Percentiles rank a stretch among this genome's conserved stretches.
Evolutionary conservation across 108 stramenopile genomes (phyloP).

Genomic region (Bacterosira constricta): DNA sequence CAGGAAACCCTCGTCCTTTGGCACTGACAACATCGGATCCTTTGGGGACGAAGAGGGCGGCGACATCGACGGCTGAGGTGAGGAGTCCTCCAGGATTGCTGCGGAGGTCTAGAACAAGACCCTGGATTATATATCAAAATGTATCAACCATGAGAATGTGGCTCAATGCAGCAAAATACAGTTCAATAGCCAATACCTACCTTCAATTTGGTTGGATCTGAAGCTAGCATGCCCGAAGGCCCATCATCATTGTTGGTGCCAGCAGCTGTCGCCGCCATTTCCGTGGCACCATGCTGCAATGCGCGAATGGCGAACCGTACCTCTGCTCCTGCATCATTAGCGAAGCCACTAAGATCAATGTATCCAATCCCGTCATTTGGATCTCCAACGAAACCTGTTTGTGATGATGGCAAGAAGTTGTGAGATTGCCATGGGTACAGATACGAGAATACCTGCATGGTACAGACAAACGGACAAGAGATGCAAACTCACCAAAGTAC

Average conservation of each 20-base stretch:
- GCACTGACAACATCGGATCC: constrained; percentile 92
- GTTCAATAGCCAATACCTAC: constrained; percentile 13
- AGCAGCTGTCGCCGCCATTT: constrained; percentile 49
- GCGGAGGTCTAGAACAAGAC: constrained; percentile 90
- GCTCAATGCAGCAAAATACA: neutral
- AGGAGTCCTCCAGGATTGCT: constrained; percentile 97
- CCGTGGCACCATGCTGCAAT: constrained; percentile 66
- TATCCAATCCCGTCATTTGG: constrained; percentile 90
- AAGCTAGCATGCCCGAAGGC: neutral
- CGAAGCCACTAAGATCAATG: constrained; percentile 90
- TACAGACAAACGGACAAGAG: neutral
- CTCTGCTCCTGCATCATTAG: constrained; percentile 84
- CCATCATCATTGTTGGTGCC: constrained; percentile 30
- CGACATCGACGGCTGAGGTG: constrained; percentile 92
- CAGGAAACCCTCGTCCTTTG: constrained; percentile 90
- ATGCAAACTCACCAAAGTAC: constrained; percentile 32
- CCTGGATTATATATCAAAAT: constrained; percentile 29
- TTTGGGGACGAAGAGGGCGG: constrained; percentile 89
- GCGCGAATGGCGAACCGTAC: constrained; percentile 74
- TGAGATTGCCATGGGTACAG: neutral
- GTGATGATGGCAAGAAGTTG: neutral
- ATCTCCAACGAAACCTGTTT: constrained; percentile 74
- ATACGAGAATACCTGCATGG: neutral
- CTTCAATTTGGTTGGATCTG: constrained; percentile 53
- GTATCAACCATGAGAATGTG: neutral